Evolutionary conservation across 345 rosid genomes (phyloP).

Genomic region (Atalantia buxifolia): DNA sequence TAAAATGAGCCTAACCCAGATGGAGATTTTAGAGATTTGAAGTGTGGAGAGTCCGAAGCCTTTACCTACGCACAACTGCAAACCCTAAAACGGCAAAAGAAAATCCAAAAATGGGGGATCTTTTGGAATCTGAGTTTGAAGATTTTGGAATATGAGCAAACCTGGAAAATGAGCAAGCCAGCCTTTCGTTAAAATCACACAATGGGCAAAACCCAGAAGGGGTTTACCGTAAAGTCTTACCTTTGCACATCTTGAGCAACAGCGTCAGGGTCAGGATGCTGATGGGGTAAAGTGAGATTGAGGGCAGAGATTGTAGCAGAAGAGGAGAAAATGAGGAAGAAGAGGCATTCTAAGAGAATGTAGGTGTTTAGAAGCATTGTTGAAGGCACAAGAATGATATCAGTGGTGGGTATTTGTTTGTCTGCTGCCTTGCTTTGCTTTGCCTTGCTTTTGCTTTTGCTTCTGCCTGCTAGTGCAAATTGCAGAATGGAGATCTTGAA

Average conservation of each 20-base stretch:
- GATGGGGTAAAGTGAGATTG: conserved; percentile 55
- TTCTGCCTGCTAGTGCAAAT: not conserved
- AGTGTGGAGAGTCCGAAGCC: not conserved
- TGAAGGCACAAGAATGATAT: conserved; percentile 13
- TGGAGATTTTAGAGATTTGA: not conserved
- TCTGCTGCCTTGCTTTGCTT: not conserved
- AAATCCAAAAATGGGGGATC: not conserved
- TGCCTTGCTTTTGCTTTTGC: conserved; percentile 1
- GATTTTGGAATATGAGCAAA: not conserved
- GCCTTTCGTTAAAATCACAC: not conserved
- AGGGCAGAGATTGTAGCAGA: conserved; percentile 10
- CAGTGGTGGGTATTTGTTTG: not conserved
- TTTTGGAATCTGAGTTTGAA: not conserved
- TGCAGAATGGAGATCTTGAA: conserved; percentile 6
- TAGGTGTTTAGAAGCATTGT: conserved; percentile 34
- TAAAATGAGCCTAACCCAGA: conserved; percentile 1
- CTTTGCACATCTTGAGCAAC: conserved; percentile 48
- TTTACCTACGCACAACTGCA: not conserved
- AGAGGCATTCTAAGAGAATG: conserved; percentile 40
- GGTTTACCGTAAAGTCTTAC: conserved; percentile 21
- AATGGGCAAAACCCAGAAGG: conserved; percentile 12
- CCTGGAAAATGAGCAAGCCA: not conserved
- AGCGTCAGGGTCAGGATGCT: conserved; percentile 57
- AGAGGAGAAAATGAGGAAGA: conserved; percentile 12
- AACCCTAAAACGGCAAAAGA: not conserved